Percentiles rank a stretch among this genome's conserved stretches.
phyloP scores from a whole-genome alignment of 208 protist genomes.

The Endotrypanum monterogeii region DNA sequence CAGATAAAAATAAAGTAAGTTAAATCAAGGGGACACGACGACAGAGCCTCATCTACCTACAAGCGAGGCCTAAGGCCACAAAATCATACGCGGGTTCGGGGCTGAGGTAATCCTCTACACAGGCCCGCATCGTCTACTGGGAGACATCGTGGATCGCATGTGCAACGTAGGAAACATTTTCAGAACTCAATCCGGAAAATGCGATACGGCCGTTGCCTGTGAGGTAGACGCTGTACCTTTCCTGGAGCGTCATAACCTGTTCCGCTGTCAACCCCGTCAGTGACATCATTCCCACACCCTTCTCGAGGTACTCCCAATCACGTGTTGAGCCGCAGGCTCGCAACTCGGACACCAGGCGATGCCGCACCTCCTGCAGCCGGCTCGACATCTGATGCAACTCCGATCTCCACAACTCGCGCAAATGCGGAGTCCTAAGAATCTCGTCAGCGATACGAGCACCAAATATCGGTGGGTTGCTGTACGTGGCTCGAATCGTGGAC shows the following conservation, averaged over 20 bases:
- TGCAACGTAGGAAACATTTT: conserved; percentile 79
- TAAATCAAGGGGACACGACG: no score
- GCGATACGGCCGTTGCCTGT: conserved; percentile 71
- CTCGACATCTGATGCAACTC: conserved; percentile 91
- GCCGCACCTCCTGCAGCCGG: conserved; percentile 69
- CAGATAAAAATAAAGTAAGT: no score
- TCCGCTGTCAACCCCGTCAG: conserved; percentile 91
- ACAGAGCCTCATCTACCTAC: no score
- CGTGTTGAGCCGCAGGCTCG: conserved; percentile 52
- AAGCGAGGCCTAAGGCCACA: no score
- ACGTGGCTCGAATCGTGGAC: conserved; percentile 92
- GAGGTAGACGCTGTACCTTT: conserved; percentile 80
- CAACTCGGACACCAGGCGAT: conserved; percentile 68
- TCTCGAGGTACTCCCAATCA: conserved; percentile 92
- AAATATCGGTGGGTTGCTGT: conserved; percentile 96
- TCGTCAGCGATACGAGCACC: conserved; percentile 92
- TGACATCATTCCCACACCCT: conserved; percentile 97
- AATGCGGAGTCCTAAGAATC: conserved; percentile 79
- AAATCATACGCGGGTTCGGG: not conserved
- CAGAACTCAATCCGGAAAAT: conserved; percentile 68
- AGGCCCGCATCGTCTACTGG: conserved; percentile 12
- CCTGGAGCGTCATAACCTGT: conserved; percentile 53
- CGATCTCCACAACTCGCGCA: conserved; percentile 76
- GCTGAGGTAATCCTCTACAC: not conserved
- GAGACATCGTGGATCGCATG: conserved; percentile 67